These are phyloP conservation scores for Skeletonema menzelii DNA, from an alignment of 108 stramenopile species.

Conservation along the genomic window DNA sequence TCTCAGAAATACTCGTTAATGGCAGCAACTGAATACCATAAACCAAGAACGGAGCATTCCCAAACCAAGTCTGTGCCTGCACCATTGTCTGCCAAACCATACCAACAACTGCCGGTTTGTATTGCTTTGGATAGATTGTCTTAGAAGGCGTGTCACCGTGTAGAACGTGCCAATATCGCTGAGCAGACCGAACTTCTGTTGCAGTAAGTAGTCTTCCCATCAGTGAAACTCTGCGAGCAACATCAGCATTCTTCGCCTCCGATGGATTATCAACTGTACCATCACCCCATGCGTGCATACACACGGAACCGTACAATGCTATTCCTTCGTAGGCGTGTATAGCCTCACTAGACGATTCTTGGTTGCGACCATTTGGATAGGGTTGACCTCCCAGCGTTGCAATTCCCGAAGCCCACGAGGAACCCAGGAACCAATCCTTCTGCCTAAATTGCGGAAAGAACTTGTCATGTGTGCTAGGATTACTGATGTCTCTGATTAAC, in stretches of 20 bases:
- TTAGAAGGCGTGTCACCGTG: constrained; percentile 40
- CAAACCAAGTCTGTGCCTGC: constrained; percentile 73
- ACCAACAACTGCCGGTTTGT: constrained; percentile 43
- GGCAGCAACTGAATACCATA: constrained; percentile 90
- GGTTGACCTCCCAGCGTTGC: constrained; percentile 62
- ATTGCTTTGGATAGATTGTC: constrained; percentile 25
- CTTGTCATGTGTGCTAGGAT: constrained; percentile 76
- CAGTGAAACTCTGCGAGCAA: constrained; percentile 54
- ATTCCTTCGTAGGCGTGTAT: constrained; percentile 92
- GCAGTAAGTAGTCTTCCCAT: constrained; percentile 74
- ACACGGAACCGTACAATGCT: constrained; percentile 84
- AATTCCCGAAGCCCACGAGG: constrained; percentile 91
- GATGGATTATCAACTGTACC: constrained; percentile 19
- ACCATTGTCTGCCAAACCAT: constrained; percentile 65
- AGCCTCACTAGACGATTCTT: constrained; percentile 92
- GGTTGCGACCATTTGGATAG: constrained; percentile 93
- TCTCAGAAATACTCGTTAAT: constrained; percentile 83
- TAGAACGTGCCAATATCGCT: constrained; percentile 75
- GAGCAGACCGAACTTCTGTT: constrained; percentile 82
- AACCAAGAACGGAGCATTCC: constrained; percentile 58
- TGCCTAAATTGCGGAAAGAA: constrained; percentile 88
- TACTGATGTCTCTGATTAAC: constrained; percentile 90
- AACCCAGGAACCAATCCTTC: constrained; percentile 86
- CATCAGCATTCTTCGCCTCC: constrained; percentile 49
- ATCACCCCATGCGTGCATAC: constrained; percentile 55